Base-by-base conservation (phyloP, 768 basidiomycete species). In the Lactifluus pinguis region DNA sequence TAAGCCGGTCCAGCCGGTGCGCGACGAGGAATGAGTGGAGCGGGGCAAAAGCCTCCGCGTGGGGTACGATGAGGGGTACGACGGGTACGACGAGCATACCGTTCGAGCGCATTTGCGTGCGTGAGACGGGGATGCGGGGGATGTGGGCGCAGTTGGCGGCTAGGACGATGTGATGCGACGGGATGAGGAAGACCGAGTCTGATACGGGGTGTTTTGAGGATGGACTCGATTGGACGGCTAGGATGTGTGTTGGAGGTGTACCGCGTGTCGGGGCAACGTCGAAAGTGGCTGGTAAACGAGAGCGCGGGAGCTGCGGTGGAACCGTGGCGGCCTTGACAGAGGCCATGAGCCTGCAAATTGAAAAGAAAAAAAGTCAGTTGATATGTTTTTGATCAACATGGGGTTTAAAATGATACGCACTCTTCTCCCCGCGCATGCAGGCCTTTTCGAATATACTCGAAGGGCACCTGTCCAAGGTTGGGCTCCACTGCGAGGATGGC, bases 11-110 rank as follows among this genome's bases (percentile, higher is more conserved):
- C 30, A 84, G 75, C 63, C 82, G 79, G 68, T 86, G 83, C 30
- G 79, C 80, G 74, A 92, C 89, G 65, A 92, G 76, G 75, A 80
- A 90, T 0, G 76, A 71, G 65, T 83, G 83, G 9, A 92, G 76
- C 36, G 83, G 72, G 9, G 81, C 73, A 73, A 90, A 91, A 0
- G 87, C 82, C 2, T 80, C 78, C 0, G 87, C 82, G 2, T 86
- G 84, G 2, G 90, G 89, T 13, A 92, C 76, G 45, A 80, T 76
- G 66, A 92, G 72, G 2, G 83, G 84, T 13, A 90, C 76, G 17
- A 92, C 80, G 21, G 90, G 89, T 5, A 92, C 65, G 14, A 65
- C 69, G 53, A 68, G 47, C 47, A 54, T 51, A 19, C 66, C 68
- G 55, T 64, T 71, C 10, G 65, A 48, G 36, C 65, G 65, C 53